A percentile compares a stretch with the other conserved stretches of the same genome.
These are phyloP conservation scores for Salix dunnii DNA, from an alignment of 345 rosid species.

Conservation along the genomic window DNA sequence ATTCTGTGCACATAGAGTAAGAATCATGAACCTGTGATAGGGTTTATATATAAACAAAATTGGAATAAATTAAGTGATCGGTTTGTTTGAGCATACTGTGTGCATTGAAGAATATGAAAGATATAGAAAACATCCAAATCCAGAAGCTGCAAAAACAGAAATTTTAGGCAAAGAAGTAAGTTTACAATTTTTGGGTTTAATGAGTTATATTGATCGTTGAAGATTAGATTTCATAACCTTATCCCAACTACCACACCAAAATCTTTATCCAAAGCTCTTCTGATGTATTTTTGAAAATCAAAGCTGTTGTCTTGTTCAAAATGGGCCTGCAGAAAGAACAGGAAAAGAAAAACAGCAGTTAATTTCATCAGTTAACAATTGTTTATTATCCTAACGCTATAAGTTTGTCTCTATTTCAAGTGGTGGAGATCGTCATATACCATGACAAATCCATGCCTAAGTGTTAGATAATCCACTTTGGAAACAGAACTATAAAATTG, in stretches of 20 bases:
- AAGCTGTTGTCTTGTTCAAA: slow-evolving; percentile 50
- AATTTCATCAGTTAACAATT: not conserved
- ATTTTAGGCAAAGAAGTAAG: not conserved
- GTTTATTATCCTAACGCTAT: not conserved
- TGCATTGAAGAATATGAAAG: slow-evolving; percentile 71
- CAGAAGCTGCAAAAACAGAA: slow-evolving; percentile 52
- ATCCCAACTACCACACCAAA: slow-evolving; percentile 60
- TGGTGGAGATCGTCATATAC: slow-evolving; percentile 25
- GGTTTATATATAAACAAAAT: not conserved
- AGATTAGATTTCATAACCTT: slow-evolving; percentile 31
- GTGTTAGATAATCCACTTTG: slow-evolving; percentile 65
- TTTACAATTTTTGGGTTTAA: not conserved
- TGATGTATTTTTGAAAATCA: slow-evolving; percentile 74
- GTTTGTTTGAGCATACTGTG: slow-evolving; percentile 38
- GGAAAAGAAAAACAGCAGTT: not conserved
- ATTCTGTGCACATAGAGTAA: slow-evolving; percentile 35
- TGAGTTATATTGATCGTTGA: not conserved
- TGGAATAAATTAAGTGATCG: not conserved
- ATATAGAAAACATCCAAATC: slow-evolving; percentile 57
- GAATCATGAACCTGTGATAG: not conserved
- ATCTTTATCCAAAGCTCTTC: slow-evolving; percentile 69
- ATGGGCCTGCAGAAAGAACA: slow-evolving; percentile 57
- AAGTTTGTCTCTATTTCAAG: not conserved
- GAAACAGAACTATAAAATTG: slow-evolving; percentile 72
- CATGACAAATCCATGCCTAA: slow-evolving; percentile 74